Conservation (phyloP, 495 filamentous ascomycete genomes). For the Chaetomidium leptoderma region DNA sequence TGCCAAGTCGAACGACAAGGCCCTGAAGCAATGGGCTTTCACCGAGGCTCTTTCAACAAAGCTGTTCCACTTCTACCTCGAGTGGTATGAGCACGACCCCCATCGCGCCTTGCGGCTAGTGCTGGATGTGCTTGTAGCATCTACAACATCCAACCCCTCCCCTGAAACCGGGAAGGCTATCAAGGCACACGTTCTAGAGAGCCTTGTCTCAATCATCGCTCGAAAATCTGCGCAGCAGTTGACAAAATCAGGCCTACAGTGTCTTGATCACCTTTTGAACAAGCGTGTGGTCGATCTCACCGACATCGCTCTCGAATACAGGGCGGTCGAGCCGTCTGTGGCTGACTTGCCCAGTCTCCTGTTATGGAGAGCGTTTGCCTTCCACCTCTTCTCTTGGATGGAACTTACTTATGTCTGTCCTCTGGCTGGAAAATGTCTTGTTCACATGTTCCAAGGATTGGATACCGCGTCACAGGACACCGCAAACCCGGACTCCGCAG, state of each 20-base stretch:
- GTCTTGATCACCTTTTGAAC: conserved; percentile 54
- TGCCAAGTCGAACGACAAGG: conserved; percentile 41
- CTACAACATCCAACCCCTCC: conserved; percentile 49
- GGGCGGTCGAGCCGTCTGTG: conserved; percentile 27
- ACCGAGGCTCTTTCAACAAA: conserved; percentile 51
- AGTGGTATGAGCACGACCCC: conserved; percentile 68
- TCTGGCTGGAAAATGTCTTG: conserved; percentile 60
- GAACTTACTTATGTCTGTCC: conserved; percentile 57
- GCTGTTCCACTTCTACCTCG: conserved; percentile 66
- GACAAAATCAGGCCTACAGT: conserved; percentile 61
- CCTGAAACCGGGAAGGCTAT: conserved; percentile 32
- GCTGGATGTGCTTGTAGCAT: conserved; percentile 53
- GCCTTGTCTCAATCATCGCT: conserved; percentile 47
- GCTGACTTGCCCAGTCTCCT: conserved; percentile 14
- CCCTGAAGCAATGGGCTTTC: conserved; percentile 43
- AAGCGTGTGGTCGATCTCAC: conserved; percentile 47
- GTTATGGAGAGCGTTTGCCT: conserved; percentile 44
- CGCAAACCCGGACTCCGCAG: conserved; percentile 15
- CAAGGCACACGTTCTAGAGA: conserved; percentile 39
- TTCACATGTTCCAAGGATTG: conserved; percentile 50
- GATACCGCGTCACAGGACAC: conserved; percentile 30
- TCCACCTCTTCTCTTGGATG: conserved; percentile 58
- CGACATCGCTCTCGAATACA: conserved; percentile 37
- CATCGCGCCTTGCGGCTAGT: conserved; percentile 72
- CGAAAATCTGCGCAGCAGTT: conserved; percentile 47